Percentiles rank a stretch among this genome's conserved stretches.
These are phyloP conservation scores for Ambrosia trifida DNA, from an alignment of 129 eudicot genomes.

Conservation along the genomic window DNA sequence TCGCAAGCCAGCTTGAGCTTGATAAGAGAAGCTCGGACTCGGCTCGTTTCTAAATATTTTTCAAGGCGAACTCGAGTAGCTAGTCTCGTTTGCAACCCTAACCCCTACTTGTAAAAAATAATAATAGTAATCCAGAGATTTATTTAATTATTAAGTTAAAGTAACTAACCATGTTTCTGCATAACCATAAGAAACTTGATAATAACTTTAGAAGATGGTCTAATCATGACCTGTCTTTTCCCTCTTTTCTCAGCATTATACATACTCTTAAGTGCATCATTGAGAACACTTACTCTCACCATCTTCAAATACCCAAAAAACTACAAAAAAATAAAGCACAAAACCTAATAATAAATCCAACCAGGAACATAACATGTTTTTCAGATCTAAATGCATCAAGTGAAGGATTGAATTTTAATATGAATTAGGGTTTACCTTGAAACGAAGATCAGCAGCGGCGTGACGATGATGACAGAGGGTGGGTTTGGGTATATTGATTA, in stretches of 20 bases:
- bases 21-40: too few relatives aligned
- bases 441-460: too few relatives aligned
- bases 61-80: too few relatives aligned
- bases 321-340: slow-evolving; percentile 14
- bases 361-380: neutral
- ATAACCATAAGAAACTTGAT: slow-evolving; percentile 68
- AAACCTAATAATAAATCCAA: neutral
- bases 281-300: slow-evolving; percentile 64
- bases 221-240: slow-evolving; percentile 64
- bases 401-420: neutral
- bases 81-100: too few relatives aligned
- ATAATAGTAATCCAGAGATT: too few relatives aligned
- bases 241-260: slow-evolving; percentile 67
- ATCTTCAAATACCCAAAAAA: slow-evolving; percentile 33
- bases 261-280: slow-evolving; percentile 64
- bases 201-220: slow-evolving; percentile 65
- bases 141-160: too few relatives aligned
- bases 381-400: neutral
- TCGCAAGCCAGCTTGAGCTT: too few relatives aligned
- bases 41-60: too few relatives aligned
- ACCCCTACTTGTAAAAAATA: too few relatives aligned
- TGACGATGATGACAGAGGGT: too few relatives aligned
- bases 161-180: slow-evolving; percentile 60
- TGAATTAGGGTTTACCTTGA: neutral
- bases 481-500: too few relatives aligned